These are phyloP conservation scores for Sporothrix curviconia DNA, from an alignment of 2,329 filamentous ascomycete genomes.

Conservation along the genomic window DNA sequence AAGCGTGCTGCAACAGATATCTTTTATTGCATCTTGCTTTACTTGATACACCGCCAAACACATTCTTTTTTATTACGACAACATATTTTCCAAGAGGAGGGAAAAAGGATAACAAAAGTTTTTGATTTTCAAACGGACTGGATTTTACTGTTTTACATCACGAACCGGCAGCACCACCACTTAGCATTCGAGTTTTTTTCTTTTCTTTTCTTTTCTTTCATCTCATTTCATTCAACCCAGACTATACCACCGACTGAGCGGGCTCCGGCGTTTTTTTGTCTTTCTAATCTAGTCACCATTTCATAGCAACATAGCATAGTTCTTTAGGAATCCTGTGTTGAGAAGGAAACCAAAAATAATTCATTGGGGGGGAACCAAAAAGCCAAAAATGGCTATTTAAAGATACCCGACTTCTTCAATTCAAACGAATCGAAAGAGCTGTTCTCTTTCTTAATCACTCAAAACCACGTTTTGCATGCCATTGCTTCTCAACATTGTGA, in stretches of 20 bases:
- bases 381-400: slow-evolving; percentile 2
- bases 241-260: slow-evolving; percentile 7
- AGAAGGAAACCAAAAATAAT: too few relatives aligned
- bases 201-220: too few relatives aligned
- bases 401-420: slow-evolving; percentile 4
- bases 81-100: not conserved
- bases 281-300: not conserved
- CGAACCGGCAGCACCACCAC: too few relatives aligned
- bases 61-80: too few relatives aligned
- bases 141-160: not conserved
- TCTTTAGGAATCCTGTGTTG: too few relatives aligned
- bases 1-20: not conserved
- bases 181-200: not conserved
- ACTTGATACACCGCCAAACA: not conserved
- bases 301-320: too few relatives aligned
- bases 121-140: not conserved
- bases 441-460: not conserved
- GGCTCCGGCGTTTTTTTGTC: slow-evolving; percentile 5
- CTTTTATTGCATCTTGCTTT: slow-evolving; percentile 3
- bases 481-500: not conserved
- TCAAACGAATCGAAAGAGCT: not conserved
- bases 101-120: slow-evolving; percentile 2
- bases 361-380: not conserved
- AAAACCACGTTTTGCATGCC: too few relatives aligned
- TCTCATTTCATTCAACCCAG: not conserved